A percentile compares a stretch with the other conserved stretches of the same genome.
phyloP scores from a whole-genome alignment of 2,329 filamentous ascomycete species.

The Venturia pyrina region DNA sequence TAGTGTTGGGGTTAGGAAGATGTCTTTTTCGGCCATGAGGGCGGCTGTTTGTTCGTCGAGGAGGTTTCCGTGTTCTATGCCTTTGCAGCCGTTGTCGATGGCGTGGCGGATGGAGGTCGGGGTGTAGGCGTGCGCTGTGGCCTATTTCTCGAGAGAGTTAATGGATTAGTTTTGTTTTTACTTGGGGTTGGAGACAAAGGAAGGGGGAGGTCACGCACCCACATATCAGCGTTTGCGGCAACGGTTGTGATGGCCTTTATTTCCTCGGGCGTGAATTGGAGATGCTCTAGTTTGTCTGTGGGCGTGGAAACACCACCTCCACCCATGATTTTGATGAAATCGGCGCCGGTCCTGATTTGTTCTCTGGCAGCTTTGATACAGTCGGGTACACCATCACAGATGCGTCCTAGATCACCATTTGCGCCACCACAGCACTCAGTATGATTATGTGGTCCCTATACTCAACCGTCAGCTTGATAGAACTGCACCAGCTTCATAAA shows the following conservation, averaged over 20 bases:
- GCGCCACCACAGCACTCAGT: slow-evolving; percentile 38
- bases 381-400: slow-evolving; percentile 46
- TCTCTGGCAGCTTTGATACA: slow-evolving; percentile 44
- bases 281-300: slow-evolving; percentile 42
- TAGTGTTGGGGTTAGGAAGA: slow-evolving; percentile 46
- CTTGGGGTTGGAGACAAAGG: neutral
- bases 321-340: slow-evolving; percentile 55
- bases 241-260: slow-evolving; percentile 44
- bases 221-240: slow-evolving; percentile 27
- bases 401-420: slow-evolving; percentile 30
- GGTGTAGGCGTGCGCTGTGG: slow-evolving; percentile 46
- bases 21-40: slow-evolving; percentile 39
- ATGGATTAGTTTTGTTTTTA: too few relatives aligned
- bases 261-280: slow-evolving; percentile 49
- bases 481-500: neutral
- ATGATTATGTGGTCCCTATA: slow-evolving; percentile 14
- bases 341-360: slow-evolving; percentile 45
- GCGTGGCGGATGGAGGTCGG: slow-evolving; percentile 44
- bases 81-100: slow-evolving; percentile 43
- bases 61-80: slow-evolving; percentile 53
- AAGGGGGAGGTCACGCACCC: slow-evolving; percentile 39
- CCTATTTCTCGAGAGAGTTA: neutral
- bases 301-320: slow-evolving; percentile 48
- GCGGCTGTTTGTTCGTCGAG: slow-evolving; percentile 46
- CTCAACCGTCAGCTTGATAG: neutral